Base-by-base conservation (phyloP, 805 yeast genomes). In the Hanseniaspora vineae region DNA sequence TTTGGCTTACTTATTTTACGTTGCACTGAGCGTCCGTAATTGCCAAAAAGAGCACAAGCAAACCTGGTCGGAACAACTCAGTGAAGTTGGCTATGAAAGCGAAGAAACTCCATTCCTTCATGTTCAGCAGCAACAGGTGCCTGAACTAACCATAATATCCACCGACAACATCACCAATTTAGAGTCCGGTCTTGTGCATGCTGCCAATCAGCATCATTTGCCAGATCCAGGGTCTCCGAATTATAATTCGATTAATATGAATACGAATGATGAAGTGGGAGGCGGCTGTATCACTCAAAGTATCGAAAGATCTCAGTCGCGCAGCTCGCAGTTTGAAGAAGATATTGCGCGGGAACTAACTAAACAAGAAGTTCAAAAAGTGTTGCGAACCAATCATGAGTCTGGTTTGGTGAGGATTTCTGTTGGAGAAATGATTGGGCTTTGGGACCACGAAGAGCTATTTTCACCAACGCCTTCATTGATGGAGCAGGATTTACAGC, bases 1-100 rank as follows among this genome's bases (percentile, higher is more conserved):
- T 9, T 49, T 60, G 0, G 58, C 78, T 6, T 88, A 89, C 58
- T 51, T 73, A 1, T 49, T 58, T 0, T 89, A 86, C 56, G 85
- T 85, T 2, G 48, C 66, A 0, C 15, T 33, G 37, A 33, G 15
- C 15, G 9, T 33, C 12, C 15, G 15, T 33, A 33, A 23, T 23
- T 23, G 29, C 8, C 4, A 23, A 23, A 23, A 23, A 23, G 29
- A 23, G 29, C 29, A 23, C 29, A 23, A 8, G 29, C 29, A 23
- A 23, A 23, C 29, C 29, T 23, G 8, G 4, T 23, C 8, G 29
- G 29, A 23, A 23, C 29, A 23, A 23, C 8, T 23, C 29, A 23
- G 29, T 23, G 29, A 23, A 23, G 37, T 10, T 33, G 37, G 9
- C 9, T 4, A 33, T n/a, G 37, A 6, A 11, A 33, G 9, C 15